These are phyloP conservation scores for Umbilicaria muhlenbergii DNA, from an alignment of 495 filamentous ascomycete genomes.

Conservation along the genomic window DNA sequence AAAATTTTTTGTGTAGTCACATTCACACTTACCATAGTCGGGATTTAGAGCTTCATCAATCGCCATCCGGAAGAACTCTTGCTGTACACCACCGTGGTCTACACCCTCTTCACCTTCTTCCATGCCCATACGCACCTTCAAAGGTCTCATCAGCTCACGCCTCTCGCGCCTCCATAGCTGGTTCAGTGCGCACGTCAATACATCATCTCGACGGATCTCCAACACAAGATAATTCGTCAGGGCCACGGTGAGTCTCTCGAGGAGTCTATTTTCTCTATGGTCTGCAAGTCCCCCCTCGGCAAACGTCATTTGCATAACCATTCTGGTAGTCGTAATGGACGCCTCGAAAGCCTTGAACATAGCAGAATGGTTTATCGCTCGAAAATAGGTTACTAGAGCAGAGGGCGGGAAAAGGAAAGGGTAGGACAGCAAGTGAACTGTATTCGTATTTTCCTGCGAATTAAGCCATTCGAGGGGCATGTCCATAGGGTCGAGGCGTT, in stretches of 20 bases:
- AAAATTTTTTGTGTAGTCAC: background rate
- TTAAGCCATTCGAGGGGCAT: slow-evolving; percentile 61
- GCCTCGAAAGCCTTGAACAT: slow-evolving; percentile 69
- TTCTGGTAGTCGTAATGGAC: slow-evolving; percentile 44
- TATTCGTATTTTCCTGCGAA: slow-evolving; percentile 39
- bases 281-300: slow-evolving; percentile 19
- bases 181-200: slow-evolving; percentile 67
- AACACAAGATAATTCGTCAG: slow-evolving; percentile 61
- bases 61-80: slow-evolving; percentile 82
- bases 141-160: slow-evolving; percentile 64
- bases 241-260: slow-evolving; percentile 45
- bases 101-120: slow-evolving; percentile 72
- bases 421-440: slow-evolving; percentile 62
- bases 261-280: slow-evolving; percentile 32
- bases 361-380: slow-evolving; percentile 67
- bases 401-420: slow-evolving; percentile 65
- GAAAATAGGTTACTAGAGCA: slow-evolving; percentile 67
- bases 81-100: slow-evolving; percentile 87
- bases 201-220: slow-evolving; percentile 51
- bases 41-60: slow-evolving; percentile 64
- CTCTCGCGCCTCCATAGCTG: slow-evolving; percentile 77
- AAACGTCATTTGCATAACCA: slow-evolving; percentile 43
- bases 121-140: slow-evolving; percentile 78
- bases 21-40: slow-evolving; percentile 42
- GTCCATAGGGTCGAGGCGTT: slow-evolving; percentile 61